Base-by-base conservation (phyloP, 1,284 basidiomycete genomes). In the Heterobasidion occidentale region DNA sequence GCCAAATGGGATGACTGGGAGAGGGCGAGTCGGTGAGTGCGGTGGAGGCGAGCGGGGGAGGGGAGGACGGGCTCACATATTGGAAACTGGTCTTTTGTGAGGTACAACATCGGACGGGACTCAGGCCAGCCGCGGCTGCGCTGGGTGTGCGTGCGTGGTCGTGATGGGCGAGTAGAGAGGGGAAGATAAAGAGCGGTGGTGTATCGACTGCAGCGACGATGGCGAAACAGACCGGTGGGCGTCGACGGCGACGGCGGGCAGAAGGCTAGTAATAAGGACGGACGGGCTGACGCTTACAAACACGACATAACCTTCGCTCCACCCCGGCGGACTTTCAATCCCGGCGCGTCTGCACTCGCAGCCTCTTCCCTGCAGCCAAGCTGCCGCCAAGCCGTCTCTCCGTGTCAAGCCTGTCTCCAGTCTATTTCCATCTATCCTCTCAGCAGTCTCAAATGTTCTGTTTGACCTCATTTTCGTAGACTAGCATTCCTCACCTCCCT, bases 1-100 rank as follows among this genome's bases (percentile, higher is more conserved):
- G 64, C 92, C 91, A 68, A 95, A 91, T 27, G 92, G 92, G 56
- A 94, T 81, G 71, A 94, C 91, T 94, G 54, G 54, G 46, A 50
- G 49, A 50, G 56, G 56, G 47, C 60, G 56, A 27, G 33, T 57
- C 33, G 46, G 59, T 20, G 44, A 34, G 51, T 36, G 12, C 47
- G 27, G 47, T 17, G 46, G 11, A 42, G 20, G 27, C 5, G 27
- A 44, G 46, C 53, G 20, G 35, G n/a, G 48, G 34, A 36, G 55
- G 52, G 56, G 55, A 45, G 33, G 17, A 56, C 8, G 27, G 49
- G 70, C 74, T 60, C 62, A 76, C 74, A 74, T 61, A 75, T 70
- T 42, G 74, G 71, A 59, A 73, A 73, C 57, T 71, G 65, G 61
- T 73, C 71, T 60, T 69, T 69, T 60, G 71, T 73, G 60, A 73